phyloP scores from a whole-genome alignment of 352 stramenopile species.

The Halophytophthora polymorphica region DNA sequence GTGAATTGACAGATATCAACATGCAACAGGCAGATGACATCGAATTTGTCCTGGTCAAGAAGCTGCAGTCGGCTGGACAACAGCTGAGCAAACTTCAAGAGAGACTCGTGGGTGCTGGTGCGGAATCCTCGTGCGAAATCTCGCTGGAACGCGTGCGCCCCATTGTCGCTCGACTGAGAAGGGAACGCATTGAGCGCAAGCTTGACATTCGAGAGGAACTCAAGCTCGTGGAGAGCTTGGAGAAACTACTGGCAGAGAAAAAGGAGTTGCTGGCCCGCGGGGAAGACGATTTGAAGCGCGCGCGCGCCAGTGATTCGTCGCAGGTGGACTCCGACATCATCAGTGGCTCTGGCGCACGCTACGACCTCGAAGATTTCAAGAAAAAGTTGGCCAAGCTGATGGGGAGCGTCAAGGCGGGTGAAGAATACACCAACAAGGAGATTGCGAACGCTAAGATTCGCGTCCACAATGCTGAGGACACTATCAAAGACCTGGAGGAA shows the following conservation, averaged over 20 bases:
- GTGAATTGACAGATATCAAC: constrained; percentile 40
- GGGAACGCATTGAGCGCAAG: constrained; percentile 55
- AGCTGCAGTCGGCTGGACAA: constrained; percentile 29
- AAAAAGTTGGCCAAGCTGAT: constrained; percentile 71
- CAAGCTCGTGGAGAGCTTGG: constrained; percentile 47
- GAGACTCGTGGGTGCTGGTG: constrained; percentile 56
- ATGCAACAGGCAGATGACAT: constrained; percentile 61
- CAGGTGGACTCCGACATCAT: constrained; percentile 72
- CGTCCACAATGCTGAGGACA: constrained; percentile 62
- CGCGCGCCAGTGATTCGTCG: constrained; percentile 53
- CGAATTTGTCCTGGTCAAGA: constrained; percentile 58
- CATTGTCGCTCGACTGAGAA: constrained; percentile 54
- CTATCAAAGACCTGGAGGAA: constrained; percentile 62
- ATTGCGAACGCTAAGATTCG: constrained; percentile 63
- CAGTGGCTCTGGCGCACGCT: constrained; percentile 48
- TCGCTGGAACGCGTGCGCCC: constrained; percentile 61
- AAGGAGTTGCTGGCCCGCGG: constrained; percentile 49
- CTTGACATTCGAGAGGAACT: constrained; percentile 56
- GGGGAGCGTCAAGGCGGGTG: constrained; percentile 51
- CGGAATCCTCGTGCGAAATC: constrained; percentile 60
- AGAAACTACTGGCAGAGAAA: constrained; percentile 59
- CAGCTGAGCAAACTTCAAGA: constrained; percentile 48
- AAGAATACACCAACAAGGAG: constrained; percentile 56
- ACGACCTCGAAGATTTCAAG: constrained; percentile 77
- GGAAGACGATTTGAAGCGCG: constrained; percentile 62